phyloP scores from a whole-genome alignment of 2,329 filamentous ascomycete genomes.

The Chaetomium sp. region DNA sequence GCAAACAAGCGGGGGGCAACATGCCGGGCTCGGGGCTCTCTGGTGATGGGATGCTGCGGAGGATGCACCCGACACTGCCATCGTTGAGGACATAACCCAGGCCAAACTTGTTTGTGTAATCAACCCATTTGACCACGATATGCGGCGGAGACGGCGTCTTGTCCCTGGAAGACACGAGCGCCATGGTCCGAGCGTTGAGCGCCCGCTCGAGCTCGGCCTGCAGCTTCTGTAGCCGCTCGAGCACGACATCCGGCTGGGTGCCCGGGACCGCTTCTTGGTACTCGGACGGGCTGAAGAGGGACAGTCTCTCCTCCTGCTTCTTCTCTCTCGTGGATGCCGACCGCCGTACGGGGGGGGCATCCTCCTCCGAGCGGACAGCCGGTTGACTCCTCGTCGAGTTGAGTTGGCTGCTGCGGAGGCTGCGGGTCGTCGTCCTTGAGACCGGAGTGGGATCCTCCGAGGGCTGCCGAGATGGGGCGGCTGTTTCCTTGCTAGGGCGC shows the following conservation, averaged over 20 bases:
- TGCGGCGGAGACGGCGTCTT: constrained; percentile 59
- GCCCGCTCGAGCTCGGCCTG: constrained; percentile 64
- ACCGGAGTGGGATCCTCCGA: constrained; percentile 25
- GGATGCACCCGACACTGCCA: constrained; percentile 74
- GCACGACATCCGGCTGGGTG: constrained; percentile 60
- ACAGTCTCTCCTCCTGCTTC: constrained; percentile 42
- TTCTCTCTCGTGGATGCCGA: constrained; percentile 23
- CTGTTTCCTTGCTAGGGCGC: constrained; percentile 29
- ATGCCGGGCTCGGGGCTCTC: constrained; percentile 53
- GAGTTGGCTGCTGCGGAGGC: constrained; percentile 33
- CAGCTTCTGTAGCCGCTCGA: constrained; percentile 58
- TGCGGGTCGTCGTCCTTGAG: constrained; percentile 26
- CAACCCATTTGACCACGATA: constrained; percentile 79
- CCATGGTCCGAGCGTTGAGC: constrained; percentile 64
- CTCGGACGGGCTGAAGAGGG: constrained; percentile 60
- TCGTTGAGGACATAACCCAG: constrained; percentile 83
- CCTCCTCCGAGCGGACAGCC: constrained; percentile 13
- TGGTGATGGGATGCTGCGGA: constrained; percentile 57
- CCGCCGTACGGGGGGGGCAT: constrained; percentile 32
- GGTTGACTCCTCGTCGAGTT: constrained; percentile 25
- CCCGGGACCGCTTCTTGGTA: constrained; percentile 52
- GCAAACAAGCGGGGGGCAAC: constrained; percentile 69
- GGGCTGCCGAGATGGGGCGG: constrained; percentile 25
- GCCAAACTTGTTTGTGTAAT: constrained; percentile 85
- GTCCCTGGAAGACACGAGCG: constrained; percentile 58